Evolutionary conservation across 116 monocot genomes (phyloP).

Genomic region (Iris pallida): DNA sequence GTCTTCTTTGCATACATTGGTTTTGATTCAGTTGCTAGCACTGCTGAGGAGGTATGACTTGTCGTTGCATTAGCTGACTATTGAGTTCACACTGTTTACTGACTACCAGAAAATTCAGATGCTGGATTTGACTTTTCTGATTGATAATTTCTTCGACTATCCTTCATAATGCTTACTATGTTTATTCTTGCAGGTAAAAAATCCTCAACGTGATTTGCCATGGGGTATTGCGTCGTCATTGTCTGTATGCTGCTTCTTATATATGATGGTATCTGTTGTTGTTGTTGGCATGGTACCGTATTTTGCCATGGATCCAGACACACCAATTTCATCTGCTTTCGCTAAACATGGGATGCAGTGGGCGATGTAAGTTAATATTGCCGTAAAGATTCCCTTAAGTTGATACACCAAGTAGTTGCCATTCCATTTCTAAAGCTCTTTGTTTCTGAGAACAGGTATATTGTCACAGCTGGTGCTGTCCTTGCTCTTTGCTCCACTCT

Average conservation of each 20-base stretch:
- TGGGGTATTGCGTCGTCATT: slow-evolving; percentile 77
- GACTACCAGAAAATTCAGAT: not conserved
- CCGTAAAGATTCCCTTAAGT: not conserved
- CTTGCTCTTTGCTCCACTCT: slow-evolving; percentile 91
- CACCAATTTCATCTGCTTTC: slow-evolving; percentile 98
- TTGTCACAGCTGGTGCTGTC: slow-evolving; percentile 83
- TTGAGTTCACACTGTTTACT: not conserved
- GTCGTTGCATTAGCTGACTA: not conserved
- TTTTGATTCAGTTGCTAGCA: slow-evolving; percentile 96
- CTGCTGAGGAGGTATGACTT: slow-evolving; percentile 86
- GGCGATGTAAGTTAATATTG: slow-evolving; percentile 59
- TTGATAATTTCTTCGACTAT: slow-evolving; percentile 1
- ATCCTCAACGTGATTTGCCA: slow-evolving; percentile 92
- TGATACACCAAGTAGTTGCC: not conserved
- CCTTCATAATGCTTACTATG: not conserved
- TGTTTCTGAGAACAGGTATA: slow-evolving; percentile 46
- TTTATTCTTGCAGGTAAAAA: slow-evolving; percentile 62
- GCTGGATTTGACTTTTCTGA: not conserved
- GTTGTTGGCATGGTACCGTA: slow-evolving; percentile 94
- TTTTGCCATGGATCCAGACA: slow-evolving; percentile 95
- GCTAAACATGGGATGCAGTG: slow-evolving; percentile 80
- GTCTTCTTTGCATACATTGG: slow-evolving; percentile 97
- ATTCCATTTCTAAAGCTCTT: slow-evolving; percentile 5
- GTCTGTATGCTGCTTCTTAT: slow-evolving; percentile 76
- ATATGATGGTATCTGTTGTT: slow-evolving; percentile 92